Evolutionary conservation across 768 basidiomycete genomes (phyloP).

Genomic region (Floccularia luteovirens): DNA sequence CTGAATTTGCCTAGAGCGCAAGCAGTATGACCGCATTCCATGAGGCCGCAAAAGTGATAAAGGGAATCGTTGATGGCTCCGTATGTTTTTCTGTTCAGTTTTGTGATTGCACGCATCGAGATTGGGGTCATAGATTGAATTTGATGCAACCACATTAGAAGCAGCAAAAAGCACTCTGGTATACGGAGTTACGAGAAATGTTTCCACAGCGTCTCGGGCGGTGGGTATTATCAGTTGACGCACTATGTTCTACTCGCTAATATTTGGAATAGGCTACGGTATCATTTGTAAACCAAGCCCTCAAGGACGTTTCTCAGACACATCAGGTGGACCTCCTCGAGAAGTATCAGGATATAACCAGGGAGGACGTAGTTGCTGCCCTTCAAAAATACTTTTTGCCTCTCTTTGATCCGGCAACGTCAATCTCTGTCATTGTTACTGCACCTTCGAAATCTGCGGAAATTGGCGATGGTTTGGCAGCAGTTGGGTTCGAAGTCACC

Average conservation of each 20-base stretch:
- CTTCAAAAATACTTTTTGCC: constrained; percentile 76
- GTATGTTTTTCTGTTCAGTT: constrained; percentile 33
- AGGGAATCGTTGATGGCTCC: constrained; percentile 73
- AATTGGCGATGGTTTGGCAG: constrained; percentile 54
- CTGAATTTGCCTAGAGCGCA: constrained; percentile 49
- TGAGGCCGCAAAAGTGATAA: constrained; percentile 72
- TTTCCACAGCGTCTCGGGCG: constrained; percentile 83
- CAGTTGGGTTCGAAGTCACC: constrained; percentile 75
- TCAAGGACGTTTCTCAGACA: constrained; percentile 76
- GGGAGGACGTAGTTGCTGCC: constrained; percentile 63
- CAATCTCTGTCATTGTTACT: constrained; percentile 77
- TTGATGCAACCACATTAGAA: constrained; percentile 78
- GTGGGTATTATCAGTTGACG: constrained; percentile 35
- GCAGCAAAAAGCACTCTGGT: constrained; percentile 91
- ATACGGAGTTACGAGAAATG: constrained; percentile 69
- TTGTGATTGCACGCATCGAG: background rate
- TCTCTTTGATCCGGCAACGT: constrained; percentile 70
- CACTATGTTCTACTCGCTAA: constrained; percentile 5
- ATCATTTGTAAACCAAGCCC: constrained; percentile 85
- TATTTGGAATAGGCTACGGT: constrained; percentile 49
- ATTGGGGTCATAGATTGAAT: constrained; percentile 46
- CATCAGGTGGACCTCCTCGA: constrained; percentile 72
- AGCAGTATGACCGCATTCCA: constrained; percentile 73
- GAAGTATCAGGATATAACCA: constrained; percentile 73
- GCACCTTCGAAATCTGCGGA: constrained; percentile 74